Base-by-base conservation (phyloP, 768 basidiomycete species). In the Nidularia sp. region DNA sequence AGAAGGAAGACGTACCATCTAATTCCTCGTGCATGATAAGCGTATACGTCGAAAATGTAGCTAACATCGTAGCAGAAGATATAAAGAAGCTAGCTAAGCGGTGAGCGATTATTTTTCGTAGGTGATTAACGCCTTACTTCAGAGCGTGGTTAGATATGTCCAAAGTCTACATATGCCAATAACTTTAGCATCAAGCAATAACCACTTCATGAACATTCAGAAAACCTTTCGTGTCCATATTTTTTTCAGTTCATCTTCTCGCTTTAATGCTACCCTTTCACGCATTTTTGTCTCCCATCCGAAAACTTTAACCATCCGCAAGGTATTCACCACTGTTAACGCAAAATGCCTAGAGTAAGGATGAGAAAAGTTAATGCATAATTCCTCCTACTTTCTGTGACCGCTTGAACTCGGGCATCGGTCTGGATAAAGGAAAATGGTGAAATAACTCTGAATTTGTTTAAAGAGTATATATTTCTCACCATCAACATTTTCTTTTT, bases 301-400 rank as follows among this genome's bases (percentile, higher is more conserved):
- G 57, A 90, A 88, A 41, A 88, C 66, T 64, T 89, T 88, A 60
- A 87, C 71, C 80, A 87, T 86, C 9, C 85, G 76, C 13, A 85
- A 54, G 33, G 54, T 49, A 45, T 12, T 25, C 31, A 43, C 32
- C 44, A 3, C 32, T 31, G 15, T 33, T 22, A 25, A 25, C 25
- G 25, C 25, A 25, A 25, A 25, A 2, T 25, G 25, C 25, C 25
- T 25, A 25, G 25, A 25, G 25, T 35, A 29, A n/a, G 12, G 12
- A 34, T 34, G 1, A 39, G 45, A 25, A 32, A 42, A 25, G 22
- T 45, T 4, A 22, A 42, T 9, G 3, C 55, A 50, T 5, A 13
- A 25, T n/a, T 45, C 15, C 39, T 15, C 57, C 57, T 59, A 79
- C 82, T 73, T 69, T 88, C 85, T 3, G 82, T 80, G 43, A 87